Percentiles rank a stretch among this genome's conserved stretches.
Evolutionary conservation across 1,284 basidiomycete genomes (phyloP).

Genomic region (Cystobasidium pallidum): DNA sequence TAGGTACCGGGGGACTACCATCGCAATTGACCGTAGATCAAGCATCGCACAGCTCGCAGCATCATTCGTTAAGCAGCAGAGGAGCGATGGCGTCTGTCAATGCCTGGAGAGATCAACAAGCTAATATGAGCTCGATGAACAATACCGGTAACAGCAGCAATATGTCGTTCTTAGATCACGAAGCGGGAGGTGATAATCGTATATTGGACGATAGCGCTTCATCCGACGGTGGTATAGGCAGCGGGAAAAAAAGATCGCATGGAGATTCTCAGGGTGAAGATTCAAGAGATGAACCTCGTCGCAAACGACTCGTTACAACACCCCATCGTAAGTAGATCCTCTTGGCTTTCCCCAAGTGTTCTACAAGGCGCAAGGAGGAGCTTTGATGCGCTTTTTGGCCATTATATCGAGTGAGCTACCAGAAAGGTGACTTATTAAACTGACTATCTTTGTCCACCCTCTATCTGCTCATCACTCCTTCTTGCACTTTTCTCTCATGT

Average conservation of each 20-base stretch:
- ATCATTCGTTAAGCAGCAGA: not conserved
- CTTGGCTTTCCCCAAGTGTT: too few species aligned
- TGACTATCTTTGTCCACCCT: not conserved
- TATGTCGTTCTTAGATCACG: not conserved
- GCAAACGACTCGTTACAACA: slow-evolving; percentile 25
- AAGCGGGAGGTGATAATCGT: not conserved
- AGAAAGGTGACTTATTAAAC: not conserved
- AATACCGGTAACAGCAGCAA: not conserved
- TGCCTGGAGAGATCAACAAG: slow-evolving; percentile 31
- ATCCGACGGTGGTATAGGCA: not conserved
- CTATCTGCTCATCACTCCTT: not conserved
- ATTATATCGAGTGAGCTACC: too few species aligned
- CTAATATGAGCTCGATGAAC: slow-evolving; percentile 8
- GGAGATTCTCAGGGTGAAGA: slow-evolving; percentile 6
- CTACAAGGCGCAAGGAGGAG: too few species aligned
- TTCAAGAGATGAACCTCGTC: slow-evolving; percentile 17
- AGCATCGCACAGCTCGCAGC: not conserved
- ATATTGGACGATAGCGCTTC: slow-evolving; percentile 14
- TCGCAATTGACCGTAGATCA: not conserved
- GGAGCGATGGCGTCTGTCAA: slow-evolving; percentile 22
- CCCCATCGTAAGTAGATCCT: slow-evolving; percentile 33
- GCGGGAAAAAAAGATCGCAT: not conserved
- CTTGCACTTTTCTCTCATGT: not conserved
- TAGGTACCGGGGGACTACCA: not conserved
- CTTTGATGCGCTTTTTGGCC: too few species aligned